Conservation (phyloP, 208 protist genomes). For the Acanthamoeba triangularis region DNA sequence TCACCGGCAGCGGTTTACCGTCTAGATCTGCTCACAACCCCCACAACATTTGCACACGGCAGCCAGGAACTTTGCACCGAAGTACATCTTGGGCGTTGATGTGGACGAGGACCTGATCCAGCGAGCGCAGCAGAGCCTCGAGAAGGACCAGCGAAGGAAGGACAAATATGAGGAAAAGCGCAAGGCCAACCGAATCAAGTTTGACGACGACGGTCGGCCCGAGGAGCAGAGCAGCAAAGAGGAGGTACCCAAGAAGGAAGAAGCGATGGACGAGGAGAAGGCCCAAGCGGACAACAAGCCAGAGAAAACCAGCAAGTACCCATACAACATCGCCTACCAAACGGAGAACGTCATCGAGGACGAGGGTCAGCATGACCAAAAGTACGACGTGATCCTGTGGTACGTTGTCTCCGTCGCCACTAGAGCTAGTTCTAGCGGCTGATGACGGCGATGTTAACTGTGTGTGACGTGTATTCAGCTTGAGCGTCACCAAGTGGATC, state of each 20-base stretch:
- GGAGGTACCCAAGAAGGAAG: conserved; percentile 7
- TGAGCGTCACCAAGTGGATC: conserved; percentile 90
- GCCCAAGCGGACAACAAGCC: background rate
- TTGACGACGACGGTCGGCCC: background rate
- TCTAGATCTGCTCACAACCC: background rate
- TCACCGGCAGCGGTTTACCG: background rate
- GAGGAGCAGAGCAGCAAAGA: conserved; percentile 39
- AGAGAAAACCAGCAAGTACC: conserved; percentile 51
- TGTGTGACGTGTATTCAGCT: conserved; percentile 74
- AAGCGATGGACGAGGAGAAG: conserved; percentile 20
- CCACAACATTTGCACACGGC: background rate
- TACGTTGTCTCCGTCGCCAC: background rate
- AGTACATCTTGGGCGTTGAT: conserved; percentile 82
- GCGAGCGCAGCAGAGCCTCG: background rate
- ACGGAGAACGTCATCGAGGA: conserved; percentile 77
- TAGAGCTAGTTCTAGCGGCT: no score
- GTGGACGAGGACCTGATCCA: conserved; percentile 83
- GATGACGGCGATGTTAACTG: no score
- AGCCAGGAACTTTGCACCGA: conserved; percentile 57
- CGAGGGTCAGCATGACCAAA: background rate
- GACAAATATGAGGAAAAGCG: conserved; percentile 1
- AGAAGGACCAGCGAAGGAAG: background rate
- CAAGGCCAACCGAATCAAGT: conserved; percentile 3
- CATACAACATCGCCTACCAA: conserved; percentile 75
- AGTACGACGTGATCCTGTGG: conserved; percentile 75